Percentiles rank a stretch among this genome's conserved stretches.
Conservation (phyloP, 306 rosid species). For the Amphicarpaea edgeworthii region DNA sequence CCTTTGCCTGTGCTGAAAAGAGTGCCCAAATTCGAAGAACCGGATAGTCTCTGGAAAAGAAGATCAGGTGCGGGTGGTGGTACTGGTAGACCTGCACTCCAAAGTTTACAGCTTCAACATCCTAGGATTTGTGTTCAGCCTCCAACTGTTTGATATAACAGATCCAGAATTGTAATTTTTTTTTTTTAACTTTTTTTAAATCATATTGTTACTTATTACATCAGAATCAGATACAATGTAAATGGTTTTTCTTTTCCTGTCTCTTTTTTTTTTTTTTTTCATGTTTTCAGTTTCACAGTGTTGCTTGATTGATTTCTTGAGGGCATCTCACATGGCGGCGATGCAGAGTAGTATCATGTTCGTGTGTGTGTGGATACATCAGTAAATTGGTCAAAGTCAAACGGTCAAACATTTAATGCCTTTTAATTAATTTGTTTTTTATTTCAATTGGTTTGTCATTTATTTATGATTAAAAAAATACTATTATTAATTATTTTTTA, state of each 20-base stretch:
- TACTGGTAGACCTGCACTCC: conserved; percentile 53
- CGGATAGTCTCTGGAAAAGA: conserved; percentile 74
- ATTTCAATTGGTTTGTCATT: neutral
- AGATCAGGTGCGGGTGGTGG: conserved; percentile 70
- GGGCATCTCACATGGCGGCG: conserved; percentile 45
- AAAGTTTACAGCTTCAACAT: conserved; percentile 68
- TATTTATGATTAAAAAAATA: neutral
- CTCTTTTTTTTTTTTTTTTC: conserved; percentile 29
- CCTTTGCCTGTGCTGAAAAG: conserved; percentile 72
- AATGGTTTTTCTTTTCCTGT: conserved; percentile 27
- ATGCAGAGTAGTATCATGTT: conserved; percentile 30
- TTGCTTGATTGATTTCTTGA: conserved; percentile 41
- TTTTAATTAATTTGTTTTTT: conserved; percentile 1
- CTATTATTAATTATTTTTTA: neutral
- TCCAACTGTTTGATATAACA: conserved; percentile 63
- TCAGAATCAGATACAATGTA: conserved; percentile 45
- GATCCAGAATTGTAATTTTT: conserved; percentile 26
- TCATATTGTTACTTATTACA: neutral
- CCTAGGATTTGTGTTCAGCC: conserved; percentile 59
- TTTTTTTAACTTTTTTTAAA: neutral
- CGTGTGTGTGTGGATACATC: conserved; percentile 26
- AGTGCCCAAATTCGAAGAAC: conserved; percentile 45
- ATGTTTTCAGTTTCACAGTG: neutral
- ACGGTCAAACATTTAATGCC: conserved; percentile 29
- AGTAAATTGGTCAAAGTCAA: conserved; percentile 41